Base-by-base conservation (phyloP, 495 filamentous ascomycete genomes). In the Terfezia claveryi region DNA sequence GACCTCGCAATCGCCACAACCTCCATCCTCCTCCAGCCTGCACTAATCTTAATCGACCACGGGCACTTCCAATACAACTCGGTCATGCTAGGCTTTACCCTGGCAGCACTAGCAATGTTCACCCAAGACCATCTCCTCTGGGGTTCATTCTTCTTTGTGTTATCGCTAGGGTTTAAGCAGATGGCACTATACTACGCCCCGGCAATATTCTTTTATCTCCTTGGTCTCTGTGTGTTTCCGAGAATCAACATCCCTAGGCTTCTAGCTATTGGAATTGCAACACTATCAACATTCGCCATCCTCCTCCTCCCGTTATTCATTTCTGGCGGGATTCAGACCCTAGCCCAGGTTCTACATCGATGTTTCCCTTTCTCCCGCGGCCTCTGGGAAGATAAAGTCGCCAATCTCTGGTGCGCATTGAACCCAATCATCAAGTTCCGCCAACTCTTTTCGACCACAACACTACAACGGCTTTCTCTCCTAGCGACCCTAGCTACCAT, bases 21-120 rank as follows among this genome's bases (percentile, higher is more conserved):
- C 20, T 91, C 88, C 0, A 80, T 96, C 52, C 73, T 98, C 32
- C 81, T 98, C 75, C 92, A 98, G 62, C 91, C 91, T 7, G 81
- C 78, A 1, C 86, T 83, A 7, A 91, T 95, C 54, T 75, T 98
- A 11, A 83, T 96, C 61, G 91, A 98, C 61, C 89, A 96, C 63
- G 84, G 85, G n/a, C 91, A 98, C 68, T 98, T 98, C 67, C 91
- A 98, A 69, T 98, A 93, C 66, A 98, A 98, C 67, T 91, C 87
- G 0, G 87, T 96, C 52, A 98, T 98, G 91, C 78, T 96, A 6
- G 91, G 92, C 0, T 76, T 95, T 36, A 56, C 63, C 20, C 73
- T 87, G 8, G 68, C 88, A 37, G 87, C 87, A 0, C 85, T 81
- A 61, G 78, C 93, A 72, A 87, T 84, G 67, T 83, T 94, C 62